Base-by-base conservation (phyloP, 1,139 yeast species). In the Kodamaea sp. region DNA sequence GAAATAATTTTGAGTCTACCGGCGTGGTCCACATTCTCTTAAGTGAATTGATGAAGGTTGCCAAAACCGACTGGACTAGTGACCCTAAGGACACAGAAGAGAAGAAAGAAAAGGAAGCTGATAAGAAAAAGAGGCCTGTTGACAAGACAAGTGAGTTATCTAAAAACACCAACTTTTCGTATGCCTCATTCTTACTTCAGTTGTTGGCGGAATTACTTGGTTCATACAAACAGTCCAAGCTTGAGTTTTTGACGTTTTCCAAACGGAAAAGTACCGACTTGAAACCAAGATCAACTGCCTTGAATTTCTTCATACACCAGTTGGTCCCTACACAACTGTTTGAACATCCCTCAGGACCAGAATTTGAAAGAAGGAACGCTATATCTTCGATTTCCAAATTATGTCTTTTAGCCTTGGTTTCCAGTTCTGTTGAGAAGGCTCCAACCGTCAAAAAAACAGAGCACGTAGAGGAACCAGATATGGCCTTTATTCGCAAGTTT, bases 191-290 rank as follows among this genome's bases (percentile, higher is more conserved):
- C 52, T 60, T 90, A 26, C 61, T 90, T 26, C 87, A 82, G 48
- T 62, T 78, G 0, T 59, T 89, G 24, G 72, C 83, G 1, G 97
- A 90, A 48, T 63, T 89, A 11, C 59, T 89, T 13, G 78, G 83
- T 2, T 84, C 96, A 1, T 90, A 89, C 57, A 83, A 83, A 46
- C 80, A 79, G 42, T 79, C 92, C 39, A 90, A 90, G 54, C 70
- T 85, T 34, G 96, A 88, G 49, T 85, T 90, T 50, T 64, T 90
- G 37, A 81, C 90, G 0, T 89, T 76, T 48, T 80, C 92, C 3
- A 83, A 80, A 52, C 79, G 79, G 57, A 33, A 30, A 31, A 51
- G 48, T 15, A 55, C 63, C 13, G 57, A 60, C 9, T 51, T 53
- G 13, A 71, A 43, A 63, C 92, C 95, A 2, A 70, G 92, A 24